Evolutionary conservation across 148 eudicot species (phyloP).

Genomic region (Cornus suecica): DNA sequence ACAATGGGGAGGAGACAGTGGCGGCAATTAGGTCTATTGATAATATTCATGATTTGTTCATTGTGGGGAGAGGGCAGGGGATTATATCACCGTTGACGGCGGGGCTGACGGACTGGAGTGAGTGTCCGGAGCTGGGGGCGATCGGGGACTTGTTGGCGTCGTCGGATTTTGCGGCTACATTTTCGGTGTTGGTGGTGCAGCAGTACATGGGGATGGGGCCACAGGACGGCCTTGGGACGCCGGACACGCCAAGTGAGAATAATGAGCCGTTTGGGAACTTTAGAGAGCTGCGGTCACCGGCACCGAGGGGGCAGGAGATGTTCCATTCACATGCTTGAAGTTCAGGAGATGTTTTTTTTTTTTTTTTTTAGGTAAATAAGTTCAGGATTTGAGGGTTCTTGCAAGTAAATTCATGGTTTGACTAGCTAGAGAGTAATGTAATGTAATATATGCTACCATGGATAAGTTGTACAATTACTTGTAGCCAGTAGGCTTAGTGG

Average conservation of each 20-base stretch:
- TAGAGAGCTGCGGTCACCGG: not conserved
- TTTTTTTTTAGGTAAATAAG: not conserved
- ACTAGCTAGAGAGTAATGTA: no score
- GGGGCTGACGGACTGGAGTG: conserved; percentile 94
- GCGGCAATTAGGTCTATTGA: conserved; percentile 64
- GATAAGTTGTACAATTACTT: no score
- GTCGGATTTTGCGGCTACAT: conserved; percentile 63
- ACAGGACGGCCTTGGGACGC: conserved; percentile 33
- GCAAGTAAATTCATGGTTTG: not conserved
- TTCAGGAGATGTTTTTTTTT: not conserved
- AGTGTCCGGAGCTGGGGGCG: conserved; percentile 90
- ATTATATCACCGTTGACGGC: conserved; percentile 68
- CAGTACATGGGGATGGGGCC: conserved; percentile 50
- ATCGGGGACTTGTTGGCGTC: conserved; percentile 86
- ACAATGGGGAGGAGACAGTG: conserved; percentile 76
- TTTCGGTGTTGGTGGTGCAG: conserved; percentile 68
- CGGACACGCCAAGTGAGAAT: conserved; percentile 35
- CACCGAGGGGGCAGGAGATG: conserved; percentile 4
- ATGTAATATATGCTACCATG: no score
- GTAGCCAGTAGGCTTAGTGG: no score
- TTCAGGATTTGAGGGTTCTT: not conserved
- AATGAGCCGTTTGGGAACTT: not conserved
- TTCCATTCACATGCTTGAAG: conserved; percentile 8
- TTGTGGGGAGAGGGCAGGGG: conserved; percentile 85
- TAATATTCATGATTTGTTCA: conserved; percentile 53